A percentile compares a stretch with the other conserved stretches of the same genome.
These are phyloP conservation scores for Fusarium continuum DNA, from an alignment of 2,329 filamentous ascomycete genomes.

Conservation along the genomic window DNA sequence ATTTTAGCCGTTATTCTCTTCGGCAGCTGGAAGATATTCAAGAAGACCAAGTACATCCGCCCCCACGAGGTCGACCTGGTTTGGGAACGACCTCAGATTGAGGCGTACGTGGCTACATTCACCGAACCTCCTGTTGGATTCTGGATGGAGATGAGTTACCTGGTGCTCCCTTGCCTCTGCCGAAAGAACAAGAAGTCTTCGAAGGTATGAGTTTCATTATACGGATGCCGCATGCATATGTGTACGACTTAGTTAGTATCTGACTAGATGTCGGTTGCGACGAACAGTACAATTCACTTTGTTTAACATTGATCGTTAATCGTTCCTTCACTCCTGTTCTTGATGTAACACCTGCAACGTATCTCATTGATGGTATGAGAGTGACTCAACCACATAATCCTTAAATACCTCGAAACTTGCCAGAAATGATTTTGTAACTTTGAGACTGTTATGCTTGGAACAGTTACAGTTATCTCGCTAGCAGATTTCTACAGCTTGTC, in stretches of 20 bases:
- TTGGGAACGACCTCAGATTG: slow-evolving; percentile 66
- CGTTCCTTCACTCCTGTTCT: neutral
- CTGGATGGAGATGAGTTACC: slow-evolving; percentile 60
- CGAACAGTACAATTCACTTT: neutral
- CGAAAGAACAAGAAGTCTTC: slow-evolving; percentile 17
- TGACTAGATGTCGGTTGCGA: slow-evolving; percentile 10
- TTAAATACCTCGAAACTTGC: too few relatives aligned
- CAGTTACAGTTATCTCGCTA: neutral
- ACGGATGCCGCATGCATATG: neutral
- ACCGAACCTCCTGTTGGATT: slow-evolving; percentile 59
- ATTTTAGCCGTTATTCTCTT: slow-evolving; percentile 63
- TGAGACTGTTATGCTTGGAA: neutral
- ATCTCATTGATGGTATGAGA: too few relatives aligned
- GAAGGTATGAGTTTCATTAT: slow-evolving; percentile 4
- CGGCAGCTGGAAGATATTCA: slow-evolving; percentile 68
- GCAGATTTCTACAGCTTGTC: too few relatives aligned
- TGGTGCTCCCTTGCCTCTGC: slow-evolving; percentile 54
- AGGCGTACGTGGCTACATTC: slow-evolving; percentile 64
- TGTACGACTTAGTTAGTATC: neutral
- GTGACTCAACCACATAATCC: too few relatives aligned
- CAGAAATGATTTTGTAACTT: accelerated
- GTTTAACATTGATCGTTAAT: too few relatives aligned
- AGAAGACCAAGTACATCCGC: slow-evolving; percentile 63
- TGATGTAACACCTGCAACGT: neutral
- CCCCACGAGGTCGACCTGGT: slow-evolving; percentile 65